Evolutionary conservation across 805 yeast genomes (phyloP), one percentile per base, ranked within the genome.

Genomic region (Saccharomycopsis sp.): DNA sequence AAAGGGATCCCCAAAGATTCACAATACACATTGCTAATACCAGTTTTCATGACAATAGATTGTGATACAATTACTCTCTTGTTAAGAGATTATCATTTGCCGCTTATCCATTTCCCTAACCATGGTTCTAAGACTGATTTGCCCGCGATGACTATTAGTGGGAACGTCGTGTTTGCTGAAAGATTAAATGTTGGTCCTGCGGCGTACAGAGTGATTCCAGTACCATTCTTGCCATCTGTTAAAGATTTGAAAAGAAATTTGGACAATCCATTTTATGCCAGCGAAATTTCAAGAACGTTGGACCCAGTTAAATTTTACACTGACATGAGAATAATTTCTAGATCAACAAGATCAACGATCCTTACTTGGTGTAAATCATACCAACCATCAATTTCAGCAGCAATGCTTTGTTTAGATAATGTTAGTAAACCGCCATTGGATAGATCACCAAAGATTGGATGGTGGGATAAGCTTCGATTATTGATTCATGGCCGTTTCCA

Each of bases 361-460:
- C 62, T 81, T 3, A 70, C 79, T 13, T 81, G 85, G 85, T 74
- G 84, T 40, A 75, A 78, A 46, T 68, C 85, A 0, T 64, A 77
- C 38, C 81, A 71, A 51, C 77, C 85, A 0, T 81, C 79, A 2
- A 62, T 78, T 28, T 71, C 71, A 56, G 71, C 80, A 21, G 73
- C 78, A 1, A 75, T 80, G 79, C 59, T 75, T 36, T 76, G 80
- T 61, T 75, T 80, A 56, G 87, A 81, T 58, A 75, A 70, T 41
- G 68, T 80, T 42, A 78, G 85, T 0, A 81, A 80, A 54, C 85
- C 88, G 1, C 84, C 84, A 2, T 58, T 79, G 21, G 88, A 81
- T 56, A 76, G 77, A 1, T 77, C 85, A 2, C 63, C 69, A 6
- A 77, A 76, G 50, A 54, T 81, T 5, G 88, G 88, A 3, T 77